Evolutionary conservation across 2,329 filamentous ascomycete species (phyloP).

Genomic region (Trichoderma sp.): DNA sequence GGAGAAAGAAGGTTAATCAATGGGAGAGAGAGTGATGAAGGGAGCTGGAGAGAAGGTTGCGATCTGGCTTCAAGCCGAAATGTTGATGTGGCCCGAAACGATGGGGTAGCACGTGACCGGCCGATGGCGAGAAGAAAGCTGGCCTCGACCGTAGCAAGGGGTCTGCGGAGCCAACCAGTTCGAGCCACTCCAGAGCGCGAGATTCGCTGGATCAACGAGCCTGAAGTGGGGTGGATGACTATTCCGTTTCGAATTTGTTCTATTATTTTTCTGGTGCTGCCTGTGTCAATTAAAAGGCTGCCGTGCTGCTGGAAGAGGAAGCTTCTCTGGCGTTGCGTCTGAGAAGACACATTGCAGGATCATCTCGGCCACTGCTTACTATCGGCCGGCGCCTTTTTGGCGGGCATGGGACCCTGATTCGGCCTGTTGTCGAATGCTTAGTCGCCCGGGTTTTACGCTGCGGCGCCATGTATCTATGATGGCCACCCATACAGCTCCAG

Average conservation of each 20-base stretch:
- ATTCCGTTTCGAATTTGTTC: slow-evolving; percentile 13
- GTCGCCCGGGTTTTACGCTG: slow-evolving; percentile 31
- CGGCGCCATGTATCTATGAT: slow-evolving; percentile 47
- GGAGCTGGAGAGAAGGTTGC: slow-evolving; percentile 44
- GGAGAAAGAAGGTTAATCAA: slow-evolving; percentile 36
- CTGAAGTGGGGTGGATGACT: slow-evolving; percentile 23
- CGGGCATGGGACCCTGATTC: slow-evolving; percentile 11
- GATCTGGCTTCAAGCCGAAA: slow-evolving; percentile 52
- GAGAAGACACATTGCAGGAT: slow-evolving; percentile 4
- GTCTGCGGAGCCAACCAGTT: slow-evolving; percentile 22
- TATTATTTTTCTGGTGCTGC: slow-evolving; percentile 4
- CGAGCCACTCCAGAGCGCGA: slow-evolving; percentile 19
- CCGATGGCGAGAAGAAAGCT: slow-evolving; percentile 24
- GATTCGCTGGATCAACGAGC: slow-evolving; percentile 7
- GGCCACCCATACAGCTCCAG: slow-evolving; percentile 45
- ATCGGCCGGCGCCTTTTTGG: neutral
- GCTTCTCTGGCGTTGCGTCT: neutral
- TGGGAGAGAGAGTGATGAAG: slow-evolving; percentile 37
- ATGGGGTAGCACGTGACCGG: slow-evolving; percentile 43
- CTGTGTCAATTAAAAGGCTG: neutral
- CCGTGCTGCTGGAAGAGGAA: slow-evolving; percentile 9
- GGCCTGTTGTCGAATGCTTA: slow-evolving; percentile 36
- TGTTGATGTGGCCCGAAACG: slow-evolving; percentile 51
- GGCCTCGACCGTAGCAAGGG: slow-evolving; percentile 21
- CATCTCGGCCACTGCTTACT: neutral